phyloP scores from a whole-genome alignment of 2,329 filamentous ascomycete species.

The Nigrospora osmanthi region DNA sequence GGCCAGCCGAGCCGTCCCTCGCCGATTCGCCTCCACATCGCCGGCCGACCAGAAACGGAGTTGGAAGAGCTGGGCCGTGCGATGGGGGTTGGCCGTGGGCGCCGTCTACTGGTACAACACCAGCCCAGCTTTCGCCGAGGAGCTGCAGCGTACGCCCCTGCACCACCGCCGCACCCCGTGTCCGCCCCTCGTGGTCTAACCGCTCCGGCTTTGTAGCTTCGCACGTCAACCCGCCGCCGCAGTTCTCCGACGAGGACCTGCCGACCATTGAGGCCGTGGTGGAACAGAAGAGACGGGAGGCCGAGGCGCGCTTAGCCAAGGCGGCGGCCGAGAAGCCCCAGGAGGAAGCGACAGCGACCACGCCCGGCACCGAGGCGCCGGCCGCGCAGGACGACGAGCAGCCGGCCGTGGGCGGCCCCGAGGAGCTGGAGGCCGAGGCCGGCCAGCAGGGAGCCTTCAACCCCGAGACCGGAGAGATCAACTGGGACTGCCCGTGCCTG shows the following conservation, averaged over 20 bases:
- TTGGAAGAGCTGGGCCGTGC: slow-evolving; percentile 69
- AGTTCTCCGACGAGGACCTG: slow-evolving; percentile 49
- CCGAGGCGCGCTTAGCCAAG: slow-evolving; percentile 24
- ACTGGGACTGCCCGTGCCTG: slow-evolving; percentile 98
- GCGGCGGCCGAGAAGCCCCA: slow-evolving; percentile 21
- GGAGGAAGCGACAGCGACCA: slow-evolving; percentile 14
- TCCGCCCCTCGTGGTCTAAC: slow-evolving; percentile 4
- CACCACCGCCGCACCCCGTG: slow-evolving; percentile 2
- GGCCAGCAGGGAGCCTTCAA: slow-evolving; percentile 90
- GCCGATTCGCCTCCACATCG: slow-evolving; percentile 46
- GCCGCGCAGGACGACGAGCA: slow-evolving; percentile 13
- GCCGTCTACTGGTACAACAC: slow-evolving; percentile 94
- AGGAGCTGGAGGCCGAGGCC: slow-evolving; percentile 69
- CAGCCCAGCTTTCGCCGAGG: slow-evolving; percentile 77
- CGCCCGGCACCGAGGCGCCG: slow-evolving; percentile 12
- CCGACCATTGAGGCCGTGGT: slow-evolving; percentile 61
- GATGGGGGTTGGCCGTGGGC: slow-evolving; percentile 69
- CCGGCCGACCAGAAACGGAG: slow-evolving; percentile 61
- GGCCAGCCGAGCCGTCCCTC: slow-evolving; percentile 28
- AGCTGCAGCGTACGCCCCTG: slow-evolving; percentile 58
- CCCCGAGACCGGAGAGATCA: slow-evolving; percentile 97
- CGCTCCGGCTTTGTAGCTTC: neutral
- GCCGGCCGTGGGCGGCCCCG: slow-evolving; percentile 27
- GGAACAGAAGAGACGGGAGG: slow-evolving; percentile 51
- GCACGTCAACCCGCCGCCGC: slow-evolving; percentile 32